Conservation (phyloP, 1,284 basidiomycete species). For the Sporisorium iseilematis-ciliati region DNA sequence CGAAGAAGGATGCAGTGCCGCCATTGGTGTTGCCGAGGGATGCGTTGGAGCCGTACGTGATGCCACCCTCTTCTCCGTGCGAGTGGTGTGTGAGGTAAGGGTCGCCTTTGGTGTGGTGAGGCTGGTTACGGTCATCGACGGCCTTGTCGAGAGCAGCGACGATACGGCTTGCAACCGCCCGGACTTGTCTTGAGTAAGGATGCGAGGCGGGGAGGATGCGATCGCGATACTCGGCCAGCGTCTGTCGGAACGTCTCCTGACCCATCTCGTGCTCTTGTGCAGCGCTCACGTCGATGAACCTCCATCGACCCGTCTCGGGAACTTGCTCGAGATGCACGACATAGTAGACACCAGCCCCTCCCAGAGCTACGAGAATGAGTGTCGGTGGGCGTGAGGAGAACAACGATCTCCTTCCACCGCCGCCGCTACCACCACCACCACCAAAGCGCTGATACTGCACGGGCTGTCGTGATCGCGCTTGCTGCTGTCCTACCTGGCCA, state of each 20-base stretch:
- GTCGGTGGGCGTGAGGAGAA: constrained; percentile 37
- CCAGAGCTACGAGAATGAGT: constrained; percentile 48
- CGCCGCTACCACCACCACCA: constrained; percentile 16
- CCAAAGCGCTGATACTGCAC: constrained; percentile 42
- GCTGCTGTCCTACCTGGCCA: constrained; percentile 20
- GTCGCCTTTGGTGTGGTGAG: constrained; percentile 42
- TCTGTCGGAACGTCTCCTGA: constrained; percentile 73
- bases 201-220: constrained; percentile 79
- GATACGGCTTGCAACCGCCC: constrained; percentile 78
- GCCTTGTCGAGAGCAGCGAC: constrained; percentile 76
- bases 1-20: constrained; percentile 16
- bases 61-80: constrained; percentile 45
- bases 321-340: constrained; percentile 65
- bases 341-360: constrained; percentile 61
- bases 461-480: constrained; percentile 13
- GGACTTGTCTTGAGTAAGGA: constrained; percentile 74
- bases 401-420: constrained; percentile 12
- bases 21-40: neutral
- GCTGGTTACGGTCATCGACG: constrained; percentile 70
- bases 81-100: constrained; percentile 34
- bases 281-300: constrained; percentile 64
- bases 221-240: constrained; percentile 75
- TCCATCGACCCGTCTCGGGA: constrained; percentile 63
- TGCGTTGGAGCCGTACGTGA: constrained; percentile 33
- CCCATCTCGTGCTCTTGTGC: constrained; percentile 69